Base-by-base conservation (phyloP, 352 stramenopile genomes). In the Phytopythium boreale region DNA sequence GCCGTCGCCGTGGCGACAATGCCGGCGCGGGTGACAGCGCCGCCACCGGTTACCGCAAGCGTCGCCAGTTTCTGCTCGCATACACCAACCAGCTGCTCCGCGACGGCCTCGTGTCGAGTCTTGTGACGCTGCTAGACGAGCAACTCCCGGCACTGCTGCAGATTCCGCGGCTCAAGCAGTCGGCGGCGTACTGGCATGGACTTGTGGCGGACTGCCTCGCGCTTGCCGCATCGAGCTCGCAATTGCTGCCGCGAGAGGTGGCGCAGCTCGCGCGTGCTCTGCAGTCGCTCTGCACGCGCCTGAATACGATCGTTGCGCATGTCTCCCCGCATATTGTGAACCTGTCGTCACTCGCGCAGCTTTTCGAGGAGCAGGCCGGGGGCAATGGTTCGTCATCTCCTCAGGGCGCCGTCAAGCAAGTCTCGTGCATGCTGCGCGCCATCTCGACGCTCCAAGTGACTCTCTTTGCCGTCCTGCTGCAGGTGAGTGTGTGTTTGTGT, bases 241-340 rank as follows among this genome's bases (percentile, higher is more conserved):
- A 80, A 24, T 68, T 78, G 61, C 59, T 81, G 56, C 73, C 83
- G 4, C 62, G 74, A 20, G 87, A 95, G 66, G 72, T 89, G 34
- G 70, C 79, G 43, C 65, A 80, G 61, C 67, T 92, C 37, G 81
- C 68, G 0, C 59, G 79, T 55, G 64, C 87, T 27, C 61, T 92
- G 6, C 76, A 88, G 63, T 72, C 71, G 55, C 69, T 93, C 11
- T 90, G 81, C 61, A 67, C 68, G 41, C 82, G 80, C 6, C 65
- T 93, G 10, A 80, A 92, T 50, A 57, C 69, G 1, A 74, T 79
- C 26, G 79, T 92, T 36, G 70, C 82, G 1, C 89, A 90, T 62
- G 80, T 95, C 8, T 90, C 87, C 27, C 82, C 84, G 53, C 82
- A 93, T 62, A 91, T 93, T 66, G 82, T 93, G 26, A 93, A 93